Base-by-base conservation (phyloP, 2,329 filamentous ascomycete species). In the Botryotinia convoluta region DNA sequence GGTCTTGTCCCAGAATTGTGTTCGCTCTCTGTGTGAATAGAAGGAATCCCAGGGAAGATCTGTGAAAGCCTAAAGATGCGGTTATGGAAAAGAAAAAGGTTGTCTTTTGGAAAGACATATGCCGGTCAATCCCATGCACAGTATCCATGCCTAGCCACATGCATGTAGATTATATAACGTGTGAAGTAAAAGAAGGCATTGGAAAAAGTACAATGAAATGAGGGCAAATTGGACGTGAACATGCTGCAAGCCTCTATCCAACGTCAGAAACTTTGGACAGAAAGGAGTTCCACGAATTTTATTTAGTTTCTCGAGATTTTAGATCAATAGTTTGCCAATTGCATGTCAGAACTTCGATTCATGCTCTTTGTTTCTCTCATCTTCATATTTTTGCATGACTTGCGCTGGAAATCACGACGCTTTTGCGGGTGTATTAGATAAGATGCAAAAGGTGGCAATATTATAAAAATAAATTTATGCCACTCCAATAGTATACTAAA, bases 221-320 rank as follows among this genome's bases (percentile, higher is more conserved):
- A 32, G n/a, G 5, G 6, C 14, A 9, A 57, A 57, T 18, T 8
- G n/a, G 51, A 57, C 18, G 2, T n/a, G n/a, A 29, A n/a, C 3
- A 57, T 57, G 3, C 51, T 57, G 51, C 14, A 32, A 32, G 6
- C 51, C 7, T 29, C 6, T 8, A 57, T 18, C 6, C 6, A 29
- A 57, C 3, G 6, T 29, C 14, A 29, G 14, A 18, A 29, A 29
- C 6, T 18, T 18, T 14, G 1, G 14, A 18, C 51, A 18, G 14
- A 2, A 57, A 29, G 6, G 14, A 29, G 5, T 32, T 9, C 6
- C 5, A 18, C 3, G 6, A 29, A 18, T 0, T 57, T 16, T 8
- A 32, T 32, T 32, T 14, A 57, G 4, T 29, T 0, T 54, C n/a
- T 57, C n/a, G 16, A 57, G 14, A 57, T 57, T 32, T 32, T 32